Conservation (phyloP, 176 grass and related monocot genomes). For the Avena atlantica region DNA sequence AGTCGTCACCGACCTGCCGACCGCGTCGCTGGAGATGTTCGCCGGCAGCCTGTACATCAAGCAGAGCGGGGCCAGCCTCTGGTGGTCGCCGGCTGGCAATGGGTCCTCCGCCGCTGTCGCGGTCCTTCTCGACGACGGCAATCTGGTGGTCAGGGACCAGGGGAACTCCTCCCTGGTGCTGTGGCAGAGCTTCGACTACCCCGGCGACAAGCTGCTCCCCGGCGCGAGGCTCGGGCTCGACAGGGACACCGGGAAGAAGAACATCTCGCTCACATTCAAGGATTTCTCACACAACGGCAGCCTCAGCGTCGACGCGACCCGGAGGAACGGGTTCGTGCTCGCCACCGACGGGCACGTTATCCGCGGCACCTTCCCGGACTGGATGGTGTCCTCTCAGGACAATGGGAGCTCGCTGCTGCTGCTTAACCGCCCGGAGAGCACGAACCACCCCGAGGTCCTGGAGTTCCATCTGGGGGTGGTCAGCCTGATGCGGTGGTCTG, state of each 20-base stretch:
- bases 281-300: slow-evolving; percentile 36
- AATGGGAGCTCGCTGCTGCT: slow-evolving; percentile 27
- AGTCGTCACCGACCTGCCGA: slow-evolving; percentile 17
- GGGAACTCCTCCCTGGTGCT: slow-evolving; percentile 12
- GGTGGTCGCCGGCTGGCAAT: neutral
- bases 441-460: slow-evolving; percentile 38
- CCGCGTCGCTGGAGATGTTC: slow-evolving; percentile 5
- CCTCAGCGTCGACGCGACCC: slow-evolving; percentile 35
- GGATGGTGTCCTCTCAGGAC: slow-evolving; percentile 44
- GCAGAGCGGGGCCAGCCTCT: neutral
- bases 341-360: neutral
- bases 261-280: slow-evolving; percentile 24
- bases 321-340: slow-evolving; percentile 45
- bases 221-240: slow-evolving; percentile 47
- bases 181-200: slow-evolving; percentile 63
- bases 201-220: slow-evolving; percentile 50
- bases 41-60: slow-evolving; percentile 21
- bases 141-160: slow-evolving; percentile 42
- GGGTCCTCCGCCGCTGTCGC: neutral
- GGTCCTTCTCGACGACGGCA: slow-evolving; percentile 41
- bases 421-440: neutral
- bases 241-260: slow-evolving; percentile 32
- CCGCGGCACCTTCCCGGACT: slow-evolving; percentile 43
- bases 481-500: slow-evolving; percentile 38
- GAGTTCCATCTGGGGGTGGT: slow-evolving; percentile 28